A percentile compares a stretch with the other conserved stretches of the same genome.
Evolutionary conservation across 495 filamentous ascomycete species (phyloP).

Genomic region (Xylaria cubensis): DNA sequence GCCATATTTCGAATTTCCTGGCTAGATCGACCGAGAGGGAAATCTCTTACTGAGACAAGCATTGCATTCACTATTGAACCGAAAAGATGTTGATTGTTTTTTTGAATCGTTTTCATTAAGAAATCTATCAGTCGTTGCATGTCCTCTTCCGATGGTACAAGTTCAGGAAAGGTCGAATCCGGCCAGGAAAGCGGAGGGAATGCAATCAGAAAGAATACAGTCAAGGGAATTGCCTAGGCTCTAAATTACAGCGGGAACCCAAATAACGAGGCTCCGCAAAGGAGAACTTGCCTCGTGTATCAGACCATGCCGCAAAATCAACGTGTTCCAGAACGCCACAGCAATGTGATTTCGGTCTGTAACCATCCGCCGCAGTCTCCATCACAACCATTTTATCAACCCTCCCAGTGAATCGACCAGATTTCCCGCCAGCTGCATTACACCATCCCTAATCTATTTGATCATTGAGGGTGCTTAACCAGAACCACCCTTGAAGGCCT

Average conservation of each 20-base stretch:
- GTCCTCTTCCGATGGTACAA: constrained; percentile 7
- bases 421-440: constrained; percentile 41
- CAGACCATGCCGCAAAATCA: constrained; percentile 43
- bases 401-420: constrained; percentile 32
- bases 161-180: constrained; percentile 42
- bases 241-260: constrained; percentile 67
- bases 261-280: constrained; percentile 38
- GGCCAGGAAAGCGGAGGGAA: constrained; percentile 42
- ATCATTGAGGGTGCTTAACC: constrained; percentile 64
- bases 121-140: constrained; percentile 44
- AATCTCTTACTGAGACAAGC: not conserved
- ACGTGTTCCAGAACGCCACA: constrained; percentile 54
- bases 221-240: constrained; percentile 62
- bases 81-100: not conserved
- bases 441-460: constrained; percentile 39
- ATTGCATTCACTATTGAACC: not conserved
- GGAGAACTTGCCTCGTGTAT: constrained; percentile 36
- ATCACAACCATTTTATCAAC: constrained; percentile 45
- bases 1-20: not conserved
- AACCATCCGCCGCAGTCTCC: constrained; percentile 46
- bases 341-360: constrained; percentile 51
- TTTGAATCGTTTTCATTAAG: constrained; percentile 36
- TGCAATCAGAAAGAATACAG: constrained; percentile 58
- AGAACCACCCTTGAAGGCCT: constrained; percentile 95
- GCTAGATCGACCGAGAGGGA: not conserved